These are phyloP conservation scores for Cystoderma amianthinum DNA, from an alignment of 768 basidiomycete species.

Conservation along the genomic window DNA sequence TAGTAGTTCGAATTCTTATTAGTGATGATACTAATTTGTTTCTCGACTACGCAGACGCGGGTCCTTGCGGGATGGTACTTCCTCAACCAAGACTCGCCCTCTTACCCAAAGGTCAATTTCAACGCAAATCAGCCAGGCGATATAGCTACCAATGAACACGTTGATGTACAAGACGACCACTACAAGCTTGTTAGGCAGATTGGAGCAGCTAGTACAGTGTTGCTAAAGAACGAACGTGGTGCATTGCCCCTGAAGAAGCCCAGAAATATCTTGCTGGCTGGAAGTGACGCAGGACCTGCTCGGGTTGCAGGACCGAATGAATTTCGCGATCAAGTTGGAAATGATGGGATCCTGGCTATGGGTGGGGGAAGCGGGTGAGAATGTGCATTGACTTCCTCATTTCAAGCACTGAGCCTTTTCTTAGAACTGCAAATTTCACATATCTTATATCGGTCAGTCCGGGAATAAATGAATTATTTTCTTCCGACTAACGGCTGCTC, in stretches of 20 bases:
- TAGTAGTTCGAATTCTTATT: no score
- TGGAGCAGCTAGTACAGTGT: conserved; percentile 65
- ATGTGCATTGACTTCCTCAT: conserved; percentile 30
- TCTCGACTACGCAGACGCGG: conserved; percentile 29
- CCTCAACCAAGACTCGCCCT: conserved; percentile 53
- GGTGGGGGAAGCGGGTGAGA: conserved; percentile 90
- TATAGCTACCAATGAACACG: no score
- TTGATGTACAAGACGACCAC: conserved; percentile 70
- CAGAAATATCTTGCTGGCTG: conserved; percentile 52
- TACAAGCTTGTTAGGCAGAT: conserved; percentile 62
- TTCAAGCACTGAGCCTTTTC: not conserved
- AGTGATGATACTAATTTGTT: no score
- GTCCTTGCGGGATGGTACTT: conserved; percentile 70
- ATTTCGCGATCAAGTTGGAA: conserved; percentile 55
- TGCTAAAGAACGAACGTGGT: conserved; percentile 63
- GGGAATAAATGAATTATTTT: no score
- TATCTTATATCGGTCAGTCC: conserved; percentile 1
- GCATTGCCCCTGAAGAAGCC: conserved; percentile 56
- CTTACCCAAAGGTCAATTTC: no score
- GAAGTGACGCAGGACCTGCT: conserved; percentile 57
- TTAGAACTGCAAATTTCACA: conserved; percentile 2
- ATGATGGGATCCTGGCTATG: conserved; percentile 75
- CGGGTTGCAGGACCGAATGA: conserved; percentile 63
- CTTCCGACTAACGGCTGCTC: no score
- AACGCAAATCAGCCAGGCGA: conserved; percentile 62